A percentile compares a stretch with the other conserved stretches of the same genome.
phyloP scores from a whole-genome alignment of 768 basidiomycete species.

The Fibroporia radiculosa region DNA sequence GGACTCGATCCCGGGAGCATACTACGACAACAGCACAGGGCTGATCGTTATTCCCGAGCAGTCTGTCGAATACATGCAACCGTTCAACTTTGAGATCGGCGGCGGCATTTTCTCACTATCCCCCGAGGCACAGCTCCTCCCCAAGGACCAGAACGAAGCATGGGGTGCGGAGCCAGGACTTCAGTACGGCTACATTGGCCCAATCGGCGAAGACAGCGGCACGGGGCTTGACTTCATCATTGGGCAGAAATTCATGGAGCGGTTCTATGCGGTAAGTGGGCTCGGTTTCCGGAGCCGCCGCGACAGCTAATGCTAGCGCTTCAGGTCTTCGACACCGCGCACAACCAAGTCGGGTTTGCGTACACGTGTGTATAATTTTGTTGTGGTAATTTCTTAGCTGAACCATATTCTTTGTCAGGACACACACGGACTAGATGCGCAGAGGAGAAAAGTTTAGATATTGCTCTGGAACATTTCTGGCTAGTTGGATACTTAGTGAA shows the following conservation, averaged over 20 bases:
- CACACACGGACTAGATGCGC: too few species aligned
- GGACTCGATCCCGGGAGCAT: background rate
- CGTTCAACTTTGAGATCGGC: constrained; percentile 36
- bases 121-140: background rate
- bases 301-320: constrained; percentile 28
- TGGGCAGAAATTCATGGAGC: constrained; percentile 23
- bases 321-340: constrained; percentile 31
- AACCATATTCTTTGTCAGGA: too few species aligned
- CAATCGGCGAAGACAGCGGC: constrained; percentile 15
- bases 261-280: constrained; percentile 21
- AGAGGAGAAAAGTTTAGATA: too few species aligned
- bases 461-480: too few species aligned
- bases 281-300: background rate
- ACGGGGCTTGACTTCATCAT: constrained; percentile 43
- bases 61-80: background rate
- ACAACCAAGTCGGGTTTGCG: constrained; percentile 25
- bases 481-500: too few species aligned
- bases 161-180: background rate
- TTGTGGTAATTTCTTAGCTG: too few species aligned
- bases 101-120: background rate
- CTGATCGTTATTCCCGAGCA: background rate
- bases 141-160: background rate
- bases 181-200: background rate
- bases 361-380: constrained; percentile 20
- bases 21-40: background rate